phyloP scores from a whole-genome alignment of 352 stramenopile species.

The Aphanomyces cochlioides region DNA sequence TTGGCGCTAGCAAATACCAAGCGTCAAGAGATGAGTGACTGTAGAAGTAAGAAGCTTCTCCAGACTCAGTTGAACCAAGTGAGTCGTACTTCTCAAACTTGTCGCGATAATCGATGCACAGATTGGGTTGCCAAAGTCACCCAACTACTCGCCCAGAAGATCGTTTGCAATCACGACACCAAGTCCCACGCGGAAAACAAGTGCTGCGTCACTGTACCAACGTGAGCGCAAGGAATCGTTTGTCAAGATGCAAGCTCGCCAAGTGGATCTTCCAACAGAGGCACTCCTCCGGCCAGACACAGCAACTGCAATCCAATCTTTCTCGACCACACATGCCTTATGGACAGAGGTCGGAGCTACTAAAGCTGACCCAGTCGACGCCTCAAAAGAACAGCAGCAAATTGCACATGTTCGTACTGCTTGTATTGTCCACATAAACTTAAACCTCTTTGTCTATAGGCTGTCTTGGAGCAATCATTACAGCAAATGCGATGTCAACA shows the following conservation, averaged over 20 bases:
- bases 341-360: conserved; percentile 1
- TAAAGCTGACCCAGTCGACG: not conserved
- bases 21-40: too few relatives aligned
- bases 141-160: too few relatives aligned
- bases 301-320: not conserved
- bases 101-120: too few relatives aligned
- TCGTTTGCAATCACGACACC: not conserved
- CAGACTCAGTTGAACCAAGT: too few relatives aligned
- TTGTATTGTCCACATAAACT: not conserved
- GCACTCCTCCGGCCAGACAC: not conserved
- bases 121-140: too few relatives aligned
- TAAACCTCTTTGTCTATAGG: not conserved
- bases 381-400: not conserved
- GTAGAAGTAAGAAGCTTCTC: too few relatives aligned
- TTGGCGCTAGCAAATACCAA: too few relatives aligned
- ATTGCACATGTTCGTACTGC: conserved; percentile 15
- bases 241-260: conserved; percentile 4
- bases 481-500: not conserved
- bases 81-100: too few relatives aligned
- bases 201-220: not conserved
- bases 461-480: conserved; percentile 10
- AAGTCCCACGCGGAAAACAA: not conserved
- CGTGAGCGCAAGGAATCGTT: conserved; percentile 21
- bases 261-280: not conserved
- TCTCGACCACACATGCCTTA: not conserved